Conservation (phyloP, 129 eudicot species). For the Solidago caesia region DNA sequence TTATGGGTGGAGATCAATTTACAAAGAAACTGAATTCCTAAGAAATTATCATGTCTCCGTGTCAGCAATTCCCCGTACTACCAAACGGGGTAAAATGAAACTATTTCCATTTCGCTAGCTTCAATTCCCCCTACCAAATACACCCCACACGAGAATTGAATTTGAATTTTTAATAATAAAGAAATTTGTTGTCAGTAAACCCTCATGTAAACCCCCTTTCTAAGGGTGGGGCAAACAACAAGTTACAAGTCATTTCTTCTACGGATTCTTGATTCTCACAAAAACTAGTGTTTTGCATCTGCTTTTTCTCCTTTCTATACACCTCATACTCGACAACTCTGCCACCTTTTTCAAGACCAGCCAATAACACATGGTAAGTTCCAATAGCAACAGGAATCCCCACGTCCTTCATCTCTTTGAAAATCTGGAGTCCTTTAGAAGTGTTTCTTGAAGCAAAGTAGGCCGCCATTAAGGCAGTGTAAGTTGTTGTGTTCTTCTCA, state of each 20-base stretch:
- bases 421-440: constrained; percentile 60
- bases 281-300: constrained; percentile 31
- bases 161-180: too few relatives aligned
- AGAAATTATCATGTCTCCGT: too few relatives aligned
- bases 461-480: constrained; percentile 74
- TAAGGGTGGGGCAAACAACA: constrained; percentile 41
- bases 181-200: too few relatives aligned
- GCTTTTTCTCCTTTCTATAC: constrained; percentile 65
- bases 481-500: constrained; percentile 56
- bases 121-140: too few relatives aligned
- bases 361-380: constrained; percentile 57
- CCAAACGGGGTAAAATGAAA: too few relatives aligned
- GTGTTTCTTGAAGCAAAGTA: constrained; percentile 60
- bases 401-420: constrained; percentile 51
- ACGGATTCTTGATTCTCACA: constrained; percentile 25
- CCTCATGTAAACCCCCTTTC: too few relatives aligned
- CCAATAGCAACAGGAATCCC: constrained; percentile 60
- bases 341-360: constrained; percentile 79
- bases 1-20: too few relatives aligned
- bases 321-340: constrained; percentile 38
- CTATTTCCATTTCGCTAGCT: too few relatives aligned
- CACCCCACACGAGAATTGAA: too few relatives aligned
- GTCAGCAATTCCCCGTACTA: too few relatives aligned
- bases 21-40: too few relatives aligned
- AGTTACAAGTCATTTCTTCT: constrained; percentile 63